Conservation (phyloP, 352 stramenopile genomes). For the Hyphochytrium catenoides region DNA sequence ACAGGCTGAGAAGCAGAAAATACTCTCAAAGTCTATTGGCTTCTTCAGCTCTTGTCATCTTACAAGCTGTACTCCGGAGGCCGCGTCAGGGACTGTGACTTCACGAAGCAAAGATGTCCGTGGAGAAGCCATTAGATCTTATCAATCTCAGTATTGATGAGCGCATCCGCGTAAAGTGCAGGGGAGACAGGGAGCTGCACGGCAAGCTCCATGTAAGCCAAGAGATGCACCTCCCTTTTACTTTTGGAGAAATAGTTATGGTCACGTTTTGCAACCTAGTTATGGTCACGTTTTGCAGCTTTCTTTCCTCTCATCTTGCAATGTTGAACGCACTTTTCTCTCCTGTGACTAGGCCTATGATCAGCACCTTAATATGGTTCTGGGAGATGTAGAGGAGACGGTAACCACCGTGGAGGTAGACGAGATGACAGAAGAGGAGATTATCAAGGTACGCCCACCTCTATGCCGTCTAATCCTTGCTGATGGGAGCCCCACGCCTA, state of each 20-base stretch:
- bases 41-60: too few relatives aligned
- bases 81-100: too few relatives aligned
- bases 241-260: background rate
- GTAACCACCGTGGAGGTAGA: conserved; percentile 89
- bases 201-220: conserved; percentile 73
- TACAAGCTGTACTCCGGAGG: too few relatives aligned
- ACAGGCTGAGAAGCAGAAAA: too few relatives aligned
- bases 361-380: conserved; percentile 96
- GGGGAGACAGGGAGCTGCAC: conserved; percentile 83
- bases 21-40: too few relatives aligned
- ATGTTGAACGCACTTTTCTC: background rate
- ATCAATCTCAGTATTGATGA: conserved; percentile 96
- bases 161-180: conserved; percentile 97
- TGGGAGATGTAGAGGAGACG: conserved; percentile 96
- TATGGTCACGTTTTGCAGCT: background rate
- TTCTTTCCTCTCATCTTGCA: background rate
- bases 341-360: conserved; percentile 72
- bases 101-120: conserved; percentile 28
- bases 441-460: conserved; percentile 60
- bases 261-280: background rate
- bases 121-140: conserved; percentile 90
- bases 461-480: too few relatives aligned
- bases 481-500: too few relatives aligned
- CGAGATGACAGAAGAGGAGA: conserved; percentile 92
- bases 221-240: background rate